Evolutionary conservation across 306 rosid genomes (phyloP), one percentile per base, ranked within the genome.

Genomic region (Citrullus colocynthis): DNA sequence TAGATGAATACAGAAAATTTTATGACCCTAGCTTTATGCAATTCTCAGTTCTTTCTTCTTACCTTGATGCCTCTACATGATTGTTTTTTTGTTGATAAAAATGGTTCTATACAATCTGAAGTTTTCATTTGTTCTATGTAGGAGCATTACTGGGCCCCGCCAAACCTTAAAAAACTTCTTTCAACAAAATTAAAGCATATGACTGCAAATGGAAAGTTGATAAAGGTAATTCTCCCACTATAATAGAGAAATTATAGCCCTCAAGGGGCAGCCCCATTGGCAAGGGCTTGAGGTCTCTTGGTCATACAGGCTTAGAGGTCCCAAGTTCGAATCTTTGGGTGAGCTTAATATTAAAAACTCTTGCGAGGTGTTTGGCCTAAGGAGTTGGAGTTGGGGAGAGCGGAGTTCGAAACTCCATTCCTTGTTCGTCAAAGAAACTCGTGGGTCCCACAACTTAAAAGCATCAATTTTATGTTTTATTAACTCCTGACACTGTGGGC

Each of bases 141-240:
- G 98, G 98, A 89, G 80, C 91, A 90, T 73, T 87, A 88, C 80
- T 84, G 85, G 84, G 89, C 91, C 58, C 96, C 97, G 6, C 86
- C 93, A 28, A 91, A 86, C 90, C 93, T 93, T 78, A 81, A 84
- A 80, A 93, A 87, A 85, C 81, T 93, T 65, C 83, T 93, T 65
- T 85, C 96, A 51, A 61, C 91, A 34, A 91, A 91, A 84, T 83
- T 93, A 84, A 93, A 91, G 91, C 92, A 91, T 80, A 88, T 93
- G 98, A 71, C 85, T 49, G 83, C 88, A 78, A 88, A 77, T 56
- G 93, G 98, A 78, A 93, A 87, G 85, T 78, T 93, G 83, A 80
- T 84, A 52, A 93, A 93, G 98, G 98, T 93, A 91, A 74, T 45
- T 48, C 69, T 75, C 55, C 74, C 30, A 24, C 64, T 78, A 52